Base-by-base conservation (phyloP, 2,329 filamentous ascomycete genomes). In the Anisogramma anomala region DNA sequence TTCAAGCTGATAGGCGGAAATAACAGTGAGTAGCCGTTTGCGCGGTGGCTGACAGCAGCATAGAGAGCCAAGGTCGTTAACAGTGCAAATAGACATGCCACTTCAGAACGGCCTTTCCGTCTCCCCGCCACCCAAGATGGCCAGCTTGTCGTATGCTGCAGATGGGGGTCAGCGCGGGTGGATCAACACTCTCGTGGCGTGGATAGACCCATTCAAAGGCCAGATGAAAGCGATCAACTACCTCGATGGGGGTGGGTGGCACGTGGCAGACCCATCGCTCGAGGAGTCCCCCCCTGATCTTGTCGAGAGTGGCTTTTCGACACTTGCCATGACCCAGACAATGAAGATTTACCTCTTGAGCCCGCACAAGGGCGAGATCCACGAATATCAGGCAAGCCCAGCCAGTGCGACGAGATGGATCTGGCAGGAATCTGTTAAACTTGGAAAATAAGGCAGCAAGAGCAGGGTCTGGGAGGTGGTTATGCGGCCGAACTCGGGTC, bases 181-280 rank as follows among this genome's bases (percentile, higher is more conserved):
- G 46, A 39, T 28, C 28, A 48, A 48, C 38, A 48, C 42, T 19
- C 28, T 48, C 15, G 38, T 48, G 22, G 17, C 33, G 1, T 47
- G 27, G 15, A 23, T 48, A 18, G 38, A 41, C 23, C 34, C 42
- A 10, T 23, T 33, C 30, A 39, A 40, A 17, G 46, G 46, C 23
- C 3, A 9, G n/a, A 27, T 47, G 20, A 41, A 35, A 26, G 37
- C 37, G 9, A 33, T 37, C 15, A 37, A 43, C 6, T 48, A 28
- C 30, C 37, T 34, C 15, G 6, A 30, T 6, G 41, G 45, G 2
- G 14, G 5, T 22, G 34, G 22, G 17, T 48, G 46, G 46, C 25
- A 10, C 20, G 41, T 47, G 22, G 36, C 41, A 27, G 27, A 33
- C 2, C 17, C 44, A 10, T 13, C 35, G 15, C 41, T 47, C 13